These are phyloP conservation scores for Sclerotinia trifoliorum DNA, from an alignment of 2,329 filamentous ascomycete genomes.

Conservation along the genomic window DNA sequence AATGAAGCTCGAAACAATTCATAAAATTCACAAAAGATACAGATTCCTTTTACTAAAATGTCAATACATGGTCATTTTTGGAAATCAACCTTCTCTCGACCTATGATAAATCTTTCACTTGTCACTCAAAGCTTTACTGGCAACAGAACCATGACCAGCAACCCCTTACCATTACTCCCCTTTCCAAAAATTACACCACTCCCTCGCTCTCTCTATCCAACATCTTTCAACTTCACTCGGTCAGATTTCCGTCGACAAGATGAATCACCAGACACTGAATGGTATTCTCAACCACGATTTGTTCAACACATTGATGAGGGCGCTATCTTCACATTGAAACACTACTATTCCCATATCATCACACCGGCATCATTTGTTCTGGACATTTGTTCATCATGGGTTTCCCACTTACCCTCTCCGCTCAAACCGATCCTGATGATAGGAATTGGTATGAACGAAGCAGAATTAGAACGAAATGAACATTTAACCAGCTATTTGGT, in stretches of 20 bases:
- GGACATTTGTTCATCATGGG: slow-evolving; percentile 53
- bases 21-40: not conserved
- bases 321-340: slow-evolving; percentile 45
- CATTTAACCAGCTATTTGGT: slow-evolving; percentile 41
- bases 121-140: not conserved
- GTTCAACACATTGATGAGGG: slow-evolving; percentile 55
- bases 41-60: not conserved
- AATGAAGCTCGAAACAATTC: not conserved
- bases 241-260: slow-evolving; percentile 30
- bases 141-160: slow-evolving; percentile 12
- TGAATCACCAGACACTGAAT: slow-evolving; percentile 30
- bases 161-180: not conserved
- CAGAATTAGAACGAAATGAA: slow-evolving; percentile 46
- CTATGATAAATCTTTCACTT: not conserved
- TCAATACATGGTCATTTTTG: not conserved
- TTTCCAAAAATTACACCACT: slow-evolving; percentile 27
- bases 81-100: not conserved
- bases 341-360: slow-evolving; percentile 48
- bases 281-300: slow-evolving; percentile 45
- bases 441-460: slow-evolving; percentile 49
- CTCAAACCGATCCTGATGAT: slow-evolving; percentile 42
- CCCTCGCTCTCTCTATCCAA: slow-evolving; percentile 31
- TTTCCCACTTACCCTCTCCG: slow-evolving; percentile 38
- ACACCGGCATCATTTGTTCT: slow-evolving; percentile 45
- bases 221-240: slow-evolving; percentile 25